These are phyloP conservation scores for Geotrichum macrosporum DNA, from an alignment of 1,139 yeast species.

Conservation along the genomic window DNA sequence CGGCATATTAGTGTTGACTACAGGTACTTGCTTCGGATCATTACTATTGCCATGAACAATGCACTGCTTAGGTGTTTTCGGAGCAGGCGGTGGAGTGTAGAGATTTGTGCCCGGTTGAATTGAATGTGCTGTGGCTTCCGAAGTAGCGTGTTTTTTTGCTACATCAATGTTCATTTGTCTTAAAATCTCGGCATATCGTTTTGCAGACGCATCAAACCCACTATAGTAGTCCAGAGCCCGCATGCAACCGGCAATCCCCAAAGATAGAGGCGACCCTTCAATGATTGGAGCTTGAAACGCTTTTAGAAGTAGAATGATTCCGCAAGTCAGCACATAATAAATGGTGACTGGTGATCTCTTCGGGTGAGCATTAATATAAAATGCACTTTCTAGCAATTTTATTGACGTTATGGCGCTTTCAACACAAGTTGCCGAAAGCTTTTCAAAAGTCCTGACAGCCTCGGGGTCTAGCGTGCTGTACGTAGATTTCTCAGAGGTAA, in stretches of 20 bases:
- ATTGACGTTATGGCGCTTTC: constrained; percentile 42
- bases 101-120: too few relatives aligned
- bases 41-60: background rate
- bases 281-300: constrained; percentile 23
- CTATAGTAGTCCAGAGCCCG: constrained; percentile 24
- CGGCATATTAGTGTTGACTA: background rate
- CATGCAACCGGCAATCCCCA: constrained; percentile 25
- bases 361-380: constrained; percentile 36
- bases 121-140: background rate
- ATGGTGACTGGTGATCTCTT: constrained; percentile 35
- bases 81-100: constrained; percentile 4
- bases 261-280: constrained; percentile 24
- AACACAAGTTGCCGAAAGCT: constrained; percentile 37
- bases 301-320: constrained; percentile 24
- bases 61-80: background rate
- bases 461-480: constrained; percentile 14
- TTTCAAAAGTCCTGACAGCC: constrained; percentile 30
- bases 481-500: constrained; percentile 24
- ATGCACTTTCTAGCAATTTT: constrained; percentile 36
- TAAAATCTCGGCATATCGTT: constrained; percentile 24
- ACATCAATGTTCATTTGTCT: constrained; percentile 23
- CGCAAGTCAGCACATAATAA: constrained; percentile 28
- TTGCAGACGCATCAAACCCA: constrained; percentile 25
- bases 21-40: background rate
- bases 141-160: background rate